A percentile compares a stretch with the other conserved stretches of the same genome.
Conservation (phyloP, 441 rosid species). For the Syzygium syzygioides region DNA sequence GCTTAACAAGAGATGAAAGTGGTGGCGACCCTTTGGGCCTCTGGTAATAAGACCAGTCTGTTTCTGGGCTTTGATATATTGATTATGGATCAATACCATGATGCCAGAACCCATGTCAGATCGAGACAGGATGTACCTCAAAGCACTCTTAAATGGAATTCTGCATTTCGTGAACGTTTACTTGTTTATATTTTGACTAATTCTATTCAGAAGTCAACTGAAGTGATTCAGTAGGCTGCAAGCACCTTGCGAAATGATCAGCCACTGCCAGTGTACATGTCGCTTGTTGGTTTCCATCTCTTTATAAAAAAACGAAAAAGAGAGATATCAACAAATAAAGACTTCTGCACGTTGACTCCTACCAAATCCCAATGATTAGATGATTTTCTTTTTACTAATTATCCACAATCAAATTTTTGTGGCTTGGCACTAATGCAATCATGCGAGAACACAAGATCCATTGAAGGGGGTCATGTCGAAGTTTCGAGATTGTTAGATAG, state of each 20-base stretch:
- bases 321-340: background rate
- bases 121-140: background rate
- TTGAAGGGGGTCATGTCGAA: background rate
- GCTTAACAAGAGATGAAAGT: background rate
- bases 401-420: background rate
- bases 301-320: background rate
- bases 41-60: background rate
- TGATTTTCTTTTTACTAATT: background rate
- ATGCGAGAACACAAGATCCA: background rate
- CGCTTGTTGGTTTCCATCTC: background rate
- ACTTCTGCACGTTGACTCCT: background rate
- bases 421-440: background rate
- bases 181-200: background rate
- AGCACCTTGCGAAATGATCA: background rate
- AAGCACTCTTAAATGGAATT: background rate
- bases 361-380: background rate
- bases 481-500: background rate
- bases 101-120: background rate
- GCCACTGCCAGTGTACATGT: background rate
- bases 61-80: background rate
- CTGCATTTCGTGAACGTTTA: background rate
- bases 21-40: background rate
- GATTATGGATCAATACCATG: background rate
- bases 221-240: background rate
- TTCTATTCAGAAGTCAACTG: background rate